Percentiles rank a stretch among this genome's conserved stretches.
Evolutionary conservation across 768 basidiomycete species (phyloP).

Genomic region (Sporobolomyces pararoseus): DNA sequence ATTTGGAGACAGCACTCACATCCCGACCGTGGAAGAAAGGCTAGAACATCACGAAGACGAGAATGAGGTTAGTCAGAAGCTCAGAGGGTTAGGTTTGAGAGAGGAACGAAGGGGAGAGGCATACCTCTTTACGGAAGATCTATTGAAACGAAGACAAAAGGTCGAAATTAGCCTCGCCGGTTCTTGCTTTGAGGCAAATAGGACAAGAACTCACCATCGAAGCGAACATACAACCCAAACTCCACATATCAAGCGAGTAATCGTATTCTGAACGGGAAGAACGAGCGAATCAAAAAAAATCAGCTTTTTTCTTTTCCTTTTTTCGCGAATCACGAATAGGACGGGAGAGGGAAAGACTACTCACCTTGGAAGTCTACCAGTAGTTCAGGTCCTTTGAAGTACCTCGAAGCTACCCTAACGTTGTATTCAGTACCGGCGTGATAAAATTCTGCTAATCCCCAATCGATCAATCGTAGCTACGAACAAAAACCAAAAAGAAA

Average conservation of each 20-base stretch:
- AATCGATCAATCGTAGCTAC: conserved; percentile 92
- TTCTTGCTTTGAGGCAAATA: background rate
- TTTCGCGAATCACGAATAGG: no score
- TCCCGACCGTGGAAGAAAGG: conserved; percentile 99
- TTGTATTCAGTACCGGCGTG: conserved; percentile 97
- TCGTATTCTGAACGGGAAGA: conserved; percentile 24
- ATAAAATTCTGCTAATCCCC: conserved; percentile 98
- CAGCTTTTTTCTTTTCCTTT: no score
- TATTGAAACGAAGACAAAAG: conserved; percentile 46
- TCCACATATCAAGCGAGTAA: conserved; percentile 64
- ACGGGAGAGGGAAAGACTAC: no score
- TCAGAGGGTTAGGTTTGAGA: no score
- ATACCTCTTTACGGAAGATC: conserved; percentile 89
- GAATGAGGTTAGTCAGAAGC: background rate
- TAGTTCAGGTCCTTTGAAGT: conserved; percentile 96
- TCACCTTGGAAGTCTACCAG: conserved; percentile 81
- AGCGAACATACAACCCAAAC: conserved; percentile 97
- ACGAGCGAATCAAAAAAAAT: no score
- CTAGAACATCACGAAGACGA: conserved; percentile 10
- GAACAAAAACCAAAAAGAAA: background rate
- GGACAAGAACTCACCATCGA: conserved; percentile 68
- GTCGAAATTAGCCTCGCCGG: no score
- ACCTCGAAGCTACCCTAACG: conserved; percentile 91
- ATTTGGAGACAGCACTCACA: conserved; percentile 24
- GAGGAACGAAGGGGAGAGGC: background rate